Percentiles rank a stretch among this genome's conserved stretches.
Conservation (phyloP, 1,284 basidiomycete species). For the Fomitopsis schrenkii region DNA sequence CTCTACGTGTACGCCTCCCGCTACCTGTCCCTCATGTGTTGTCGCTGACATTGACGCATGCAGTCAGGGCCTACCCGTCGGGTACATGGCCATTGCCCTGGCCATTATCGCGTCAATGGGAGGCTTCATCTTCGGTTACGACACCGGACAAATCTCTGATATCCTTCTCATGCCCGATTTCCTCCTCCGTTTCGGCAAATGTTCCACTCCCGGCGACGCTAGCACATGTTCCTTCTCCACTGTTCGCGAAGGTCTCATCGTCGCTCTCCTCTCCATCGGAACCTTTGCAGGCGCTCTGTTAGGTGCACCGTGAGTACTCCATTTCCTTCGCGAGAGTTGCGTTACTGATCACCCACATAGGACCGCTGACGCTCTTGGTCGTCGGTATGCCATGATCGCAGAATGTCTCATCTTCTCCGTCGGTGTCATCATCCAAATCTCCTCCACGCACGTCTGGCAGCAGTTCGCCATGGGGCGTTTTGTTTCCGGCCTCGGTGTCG, state of each 20-base stretch:
- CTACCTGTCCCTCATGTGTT: neutral
- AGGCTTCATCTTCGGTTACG: slow-evolving; percentile 76
- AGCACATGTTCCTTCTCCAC: slow-evolving; percentile 46
- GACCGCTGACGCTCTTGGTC: slow-evolving; percentile 63
- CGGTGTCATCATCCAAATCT: slow-evolving; percentile 65
- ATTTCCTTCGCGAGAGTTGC: neutral
- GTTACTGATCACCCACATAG: slow-evolving; percentile 22
- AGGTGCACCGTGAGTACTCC: slow-evolving; percentile 50
- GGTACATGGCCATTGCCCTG: slow-evolving; percentile 59
- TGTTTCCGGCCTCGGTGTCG: slow-evolving; percentile 65
- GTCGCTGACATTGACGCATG: neutral
- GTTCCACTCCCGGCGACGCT: slow-evolving; percentile 34
- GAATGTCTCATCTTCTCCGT: slow-evolving; percentile 66
- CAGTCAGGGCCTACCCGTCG: slow-evolving; percentile 45
- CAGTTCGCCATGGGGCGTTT: slow-evolving; percentile 71
- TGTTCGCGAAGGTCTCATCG: slow-evolving; percentile 62
- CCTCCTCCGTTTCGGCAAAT: slow-evolving; percentile 56
- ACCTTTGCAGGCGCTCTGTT: slow-evolving; percentile 57
- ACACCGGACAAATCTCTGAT: slow-evolving; percentile 78
- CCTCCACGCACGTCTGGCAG: slow-evolving; percentile 47
- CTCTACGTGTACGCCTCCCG: slow-evolving; percentile 1
- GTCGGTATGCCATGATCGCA: slow-evolving; percentile 65
- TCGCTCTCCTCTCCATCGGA: slow-evolving; percentile 64
- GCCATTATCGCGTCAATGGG: slow-evolving; percentile 75
- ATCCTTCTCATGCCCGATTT: slow-evolving; percentile 77